Conservation (phyloP, 2,329 filamentous ascomycete species). For the Aspergillus alliaceus region DNA sequence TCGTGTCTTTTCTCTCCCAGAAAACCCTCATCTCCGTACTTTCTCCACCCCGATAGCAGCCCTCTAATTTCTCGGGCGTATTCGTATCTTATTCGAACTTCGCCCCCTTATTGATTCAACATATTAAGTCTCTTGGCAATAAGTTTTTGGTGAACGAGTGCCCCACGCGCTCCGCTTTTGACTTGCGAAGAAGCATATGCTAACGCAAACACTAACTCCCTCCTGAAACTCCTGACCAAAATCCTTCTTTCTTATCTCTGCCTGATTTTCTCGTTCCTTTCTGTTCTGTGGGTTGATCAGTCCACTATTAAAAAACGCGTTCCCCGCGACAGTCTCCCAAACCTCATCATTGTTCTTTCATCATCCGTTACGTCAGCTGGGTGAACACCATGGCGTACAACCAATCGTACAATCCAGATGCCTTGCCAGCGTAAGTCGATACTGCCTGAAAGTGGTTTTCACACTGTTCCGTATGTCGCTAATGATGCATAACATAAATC, state of each 20-base stretch:
- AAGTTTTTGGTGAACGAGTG: neutral
- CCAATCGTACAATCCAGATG: slow-evolving; percentile 87
- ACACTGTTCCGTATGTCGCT: slow-evolving; percentile 11
- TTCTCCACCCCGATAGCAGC: no score
- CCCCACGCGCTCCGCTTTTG: slow-evolving; percentile 2
- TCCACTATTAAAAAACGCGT: neutral
- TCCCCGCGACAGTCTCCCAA: neutral
- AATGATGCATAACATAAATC: slow-evolving; percentile 14
- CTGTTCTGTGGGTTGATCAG: slow-evolving; percentile 1
- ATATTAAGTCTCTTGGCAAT: slow-evolving; percentile 1
- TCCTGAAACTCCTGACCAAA: slow-evolving; percentile 2
- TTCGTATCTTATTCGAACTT: neutral
- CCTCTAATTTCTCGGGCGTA: no score
- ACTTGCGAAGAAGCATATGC: neutral
- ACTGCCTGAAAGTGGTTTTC: neutral
- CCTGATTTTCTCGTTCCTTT: neutral
- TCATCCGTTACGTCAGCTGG: slow-evolving; percentile 27
- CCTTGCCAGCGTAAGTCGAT: slow-evolving; percentile 76
- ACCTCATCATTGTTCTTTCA: neutral
- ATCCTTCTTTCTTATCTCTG: neutral
- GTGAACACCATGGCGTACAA: slow-evolving; percentile 80
- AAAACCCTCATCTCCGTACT: neutral
- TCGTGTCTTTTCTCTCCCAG: neutral
- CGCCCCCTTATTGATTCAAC: neutral
- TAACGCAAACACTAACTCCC: neutral